Conservation (phyloP, 225 moss, liverwort and hornwort genomes). For the Sphagnum tenellum region DNA sequence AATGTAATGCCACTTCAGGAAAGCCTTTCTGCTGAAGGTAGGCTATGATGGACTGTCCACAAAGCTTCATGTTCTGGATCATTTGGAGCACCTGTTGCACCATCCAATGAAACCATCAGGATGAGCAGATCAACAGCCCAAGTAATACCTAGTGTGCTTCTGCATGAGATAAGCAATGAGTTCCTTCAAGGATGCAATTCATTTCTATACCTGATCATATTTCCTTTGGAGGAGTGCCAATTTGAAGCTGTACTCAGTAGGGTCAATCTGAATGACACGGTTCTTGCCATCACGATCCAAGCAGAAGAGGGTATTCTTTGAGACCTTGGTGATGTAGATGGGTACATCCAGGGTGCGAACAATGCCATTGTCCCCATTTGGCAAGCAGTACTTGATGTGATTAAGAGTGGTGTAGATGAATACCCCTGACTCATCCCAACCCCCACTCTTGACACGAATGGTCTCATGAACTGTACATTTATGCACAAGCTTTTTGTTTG, state of each 20-base stretch:
- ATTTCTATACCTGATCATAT: conserved; percentile 57
- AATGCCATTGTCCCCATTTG: conserved; percentile 94
- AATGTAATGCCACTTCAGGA: conserved; percentile 94
- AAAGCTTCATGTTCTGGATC: conserved; percentile 93
- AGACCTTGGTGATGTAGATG: conserved; percentile 88
- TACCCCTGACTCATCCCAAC: conserved; percentile 97
- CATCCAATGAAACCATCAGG: neutral
- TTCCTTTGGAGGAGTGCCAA: conserved; percentile 84
- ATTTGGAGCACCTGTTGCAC: conserved; percentile 66
- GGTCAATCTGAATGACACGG: conserved; percentile 85
- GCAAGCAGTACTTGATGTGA: conserved; percentile 97
- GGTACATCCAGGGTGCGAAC: conserved; percentile 94
- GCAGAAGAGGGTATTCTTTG: conserved; percentile 71
- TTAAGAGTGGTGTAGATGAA: conserved; percentile 95
- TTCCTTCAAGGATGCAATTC: neutral
- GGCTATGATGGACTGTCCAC: conserved; percentile 98
- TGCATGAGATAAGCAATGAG: neutral
- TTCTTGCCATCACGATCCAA: conserved; percentile 99
- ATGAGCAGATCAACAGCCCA: neutral
- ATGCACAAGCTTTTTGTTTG: conserved; percentile 87
- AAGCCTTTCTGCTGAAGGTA: conserved; percentile 98
- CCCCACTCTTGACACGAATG: conserved; percentile 95
- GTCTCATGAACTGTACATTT: conserved; percentile 98
- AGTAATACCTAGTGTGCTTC: neutral
- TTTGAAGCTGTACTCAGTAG: conserved; percentile 95